phyloP scores from a whole-genome alignment of 768 basidiomycete species.

The Russula abietina region DNA sequence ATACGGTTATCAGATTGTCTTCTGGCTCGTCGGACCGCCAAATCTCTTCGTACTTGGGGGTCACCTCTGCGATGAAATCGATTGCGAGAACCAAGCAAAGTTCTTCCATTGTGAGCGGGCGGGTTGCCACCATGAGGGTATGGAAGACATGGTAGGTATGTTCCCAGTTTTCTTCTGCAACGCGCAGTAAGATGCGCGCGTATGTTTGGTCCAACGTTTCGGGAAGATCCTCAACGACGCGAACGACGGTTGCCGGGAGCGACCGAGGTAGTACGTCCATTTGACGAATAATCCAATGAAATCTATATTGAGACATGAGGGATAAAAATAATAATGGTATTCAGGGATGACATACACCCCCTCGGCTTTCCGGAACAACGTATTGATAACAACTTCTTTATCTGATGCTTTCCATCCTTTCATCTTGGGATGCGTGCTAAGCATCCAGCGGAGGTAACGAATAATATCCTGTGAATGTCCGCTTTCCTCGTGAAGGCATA shows the following conservation, averaged over 20 bases:
- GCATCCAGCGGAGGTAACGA: slow-evolving; percentile 9
- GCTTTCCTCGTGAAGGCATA: slow-evolving; percentile 14
- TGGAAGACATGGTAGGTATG: slow-evolving; percentile 12
- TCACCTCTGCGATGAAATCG: slow-evolving; percentile 9
- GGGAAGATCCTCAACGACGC: background rate
- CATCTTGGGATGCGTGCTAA: slow-evolving; percentile 12
- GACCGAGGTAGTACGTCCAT: slow-evolving; percentile 4
- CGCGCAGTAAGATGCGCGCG: slow-evolving; percentile 4
- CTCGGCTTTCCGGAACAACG: slow-evolving; percentile 9
- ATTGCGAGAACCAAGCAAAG: slow-evolving; percentile 13
- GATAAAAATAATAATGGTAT: background rate
- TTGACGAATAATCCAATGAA: slow-evolving; percentile 3
- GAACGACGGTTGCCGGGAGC: slow-evolving; percentile 8
- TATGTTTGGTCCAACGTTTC: slow-evolving; percentile 7
- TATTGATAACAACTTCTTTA: slow-evolving; percentile 8
- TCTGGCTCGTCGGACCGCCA: slow-evolving; percentile 13
- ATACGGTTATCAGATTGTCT: background rate
- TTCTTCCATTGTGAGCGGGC: slow-evolving; percentile 12
- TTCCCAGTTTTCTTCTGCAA: slow-evolving; percentile 17
- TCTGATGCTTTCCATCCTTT: slow-evolving; percentile 9
- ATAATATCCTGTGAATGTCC: slow-evolving; percentile 15
- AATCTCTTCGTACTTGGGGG: slow-evolving; percentile 13
- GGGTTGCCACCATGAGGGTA: slow-evolving; percentile 6
- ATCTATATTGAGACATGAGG: background rate
- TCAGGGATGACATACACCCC: slow-evolving; percentile 11